Evolutionary conservation across 2,329 filamentous ascomycete species (phyloP).

Genomic region (Leptosphaerulina australis): DNA sequence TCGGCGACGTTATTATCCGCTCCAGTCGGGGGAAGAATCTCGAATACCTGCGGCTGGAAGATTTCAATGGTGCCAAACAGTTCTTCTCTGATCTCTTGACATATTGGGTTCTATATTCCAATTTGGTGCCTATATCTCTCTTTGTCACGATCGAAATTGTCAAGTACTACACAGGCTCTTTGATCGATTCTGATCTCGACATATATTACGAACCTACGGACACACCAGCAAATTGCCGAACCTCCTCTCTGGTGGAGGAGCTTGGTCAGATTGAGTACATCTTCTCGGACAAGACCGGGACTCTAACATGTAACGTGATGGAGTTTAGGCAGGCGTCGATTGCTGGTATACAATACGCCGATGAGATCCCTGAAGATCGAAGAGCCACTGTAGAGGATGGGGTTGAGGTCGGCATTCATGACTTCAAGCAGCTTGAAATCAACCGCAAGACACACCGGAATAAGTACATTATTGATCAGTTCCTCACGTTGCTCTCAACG

Average conservation of each 20-base stretch:
- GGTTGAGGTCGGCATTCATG: conserved; percentile 77
- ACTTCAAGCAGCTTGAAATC: conserved; percentile 75
- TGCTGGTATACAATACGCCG: conserved; percentile 89
- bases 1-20: conserved; percentile 85
- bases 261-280: conserved; percentile 98
- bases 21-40: conserved; percentile 66
- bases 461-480: conserved; percentile 75
- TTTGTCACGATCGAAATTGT: conserved; percentile 98
- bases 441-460: conserved; percentile 69
- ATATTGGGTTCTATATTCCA: conserved; percentile 98
- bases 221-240: conserved; percentile 93
- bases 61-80: conserved; percentile 71
- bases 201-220: conserved; percentile 97
- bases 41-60: conserved; percentile 70
- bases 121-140: conserved; percentile 93
- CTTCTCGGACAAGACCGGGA: conserved; percentile 97
- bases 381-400: conserved; percentile 79
- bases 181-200: conserved; percentile 96
- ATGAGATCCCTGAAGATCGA: conserved; percentile 89
- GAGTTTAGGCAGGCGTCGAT: conserved; percentile 97
- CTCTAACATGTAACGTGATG: conserved; percentile 98
- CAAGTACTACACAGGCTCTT: conserved; percentile 96
- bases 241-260: conserved; percentile 95
- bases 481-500: conserved; percentile 82
- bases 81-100: conserved; percentile 96